These are phyloP conservation scores for Catenaria anguillulae DNA, from an alignment of 371 early-diverging fungal species.

Conservation along the genomic window DNA sequence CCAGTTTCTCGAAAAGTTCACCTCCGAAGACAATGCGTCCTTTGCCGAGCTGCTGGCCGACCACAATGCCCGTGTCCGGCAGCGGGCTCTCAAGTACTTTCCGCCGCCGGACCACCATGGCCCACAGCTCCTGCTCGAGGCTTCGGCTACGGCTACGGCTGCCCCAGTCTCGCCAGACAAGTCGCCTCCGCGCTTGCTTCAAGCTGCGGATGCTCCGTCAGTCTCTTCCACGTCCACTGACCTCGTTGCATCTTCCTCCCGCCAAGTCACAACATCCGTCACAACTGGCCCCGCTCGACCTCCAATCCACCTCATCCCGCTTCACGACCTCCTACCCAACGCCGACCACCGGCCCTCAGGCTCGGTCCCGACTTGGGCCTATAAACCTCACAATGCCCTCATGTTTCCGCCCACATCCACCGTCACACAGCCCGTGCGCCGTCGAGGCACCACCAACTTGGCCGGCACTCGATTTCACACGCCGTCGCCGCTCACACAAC, in stretches of 20 bases:
- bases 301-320: too few relatives aligned
- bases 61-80: slow-evolving; percentile 19
- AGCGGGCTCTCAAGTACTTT: too few relatives aligned
- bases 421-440: too few relatives aligned
- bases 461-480: too few relatives aligned
- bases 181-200: too few relatives aligned
- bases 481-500: too few relatives aligned
- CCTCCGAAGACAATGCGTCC: slow-evolving; percentile 72
- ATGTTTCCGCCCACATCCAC: too few relatives aligned
- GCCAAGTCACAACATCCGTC: neutral
- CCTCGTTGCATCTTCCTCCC: neutral
- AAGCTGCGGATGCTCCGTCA: too few relatives aligned
- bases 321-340: neutral
- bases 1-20: slow-evolving; percentile 57
- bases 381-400: neutral
- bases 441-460: too few relatives aligned
- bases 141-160: too few relatives aligned
- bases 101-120: neutral
- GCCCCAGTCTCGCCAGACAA: too few relatives aligned
- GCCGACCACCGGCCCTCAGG: neutral
- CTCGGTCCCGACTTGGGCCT: neutral
- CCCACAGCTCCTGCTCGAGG: neutral
- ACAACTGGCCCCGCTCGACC: neutral
- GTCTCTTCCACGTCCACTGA: neutral
- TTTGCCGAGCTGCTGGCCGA: slow-evolving; percentile 50